Base-by-base conservation (phyloP, 208 protist genomes). In the Herpetomonas samuelpessoai region DNA sequence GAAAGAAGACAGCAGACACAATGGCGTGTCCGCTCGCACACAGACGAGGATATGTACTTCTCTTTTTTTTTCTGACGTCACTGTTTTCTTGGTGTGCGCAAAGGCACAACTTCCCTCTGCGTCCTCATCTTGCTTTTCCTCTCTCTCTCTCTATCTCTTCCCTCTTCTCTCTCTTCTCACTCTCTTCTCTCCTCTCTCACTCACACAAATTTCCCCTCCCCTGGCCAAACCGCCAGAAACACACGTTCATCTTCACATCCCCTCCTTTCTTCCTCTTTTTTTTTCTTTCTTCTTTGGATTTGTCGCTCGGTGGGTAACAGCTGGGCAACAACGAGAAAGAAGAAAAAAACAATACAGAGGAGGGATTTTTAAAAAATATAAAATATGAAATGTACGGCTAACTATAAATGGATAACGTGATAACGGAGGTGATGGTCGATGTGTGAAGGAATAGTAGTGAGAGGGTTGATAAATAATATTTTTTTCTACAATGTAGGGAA, bases 121-220 rank as follows among this genome's bases (percentile, higher is more conserved):
- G 4, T 53, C 46, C 0, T 62, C 6, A 55, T 68, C 57, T 61
- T 47, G 46, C 56, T 38, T 62, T 60, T 52, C 9, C 29, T 61
- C 21, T 57, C 24, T 28, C 19, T 69, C 26, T 39, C 21, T 21
- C 9, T 53, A 45, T 21, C 18, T 10, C 27, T 66, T 58, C 58
- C 22, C 21, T 58, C 7, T 38, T 64, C 24, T 67, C 57, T 72
- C 57, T 67, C 6, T 39, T 57, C 31, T 59, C 21, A 65, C 55
- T 12, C 54, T 64, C 21, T 64, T 47, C 52, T 58, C 19, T 52
- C 21, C 48, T 52, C 10, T 49, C 30, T 39, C 24, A 59, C 4
- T 14, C 21, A 46, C 9, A 59, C 19, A 7, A 39, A 59, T n/a
- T 59, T 14, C 7, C 14, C 26, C 4, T 59, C 16, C 19, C 16